A percentile compares a stretch with the other conserved stretches of the same genome.
These are phyloP conservation scores for Boletus reticuloceps DNA, from an alignment of 768 basidiomycete species.

Conservation along the genomic window DNA sequence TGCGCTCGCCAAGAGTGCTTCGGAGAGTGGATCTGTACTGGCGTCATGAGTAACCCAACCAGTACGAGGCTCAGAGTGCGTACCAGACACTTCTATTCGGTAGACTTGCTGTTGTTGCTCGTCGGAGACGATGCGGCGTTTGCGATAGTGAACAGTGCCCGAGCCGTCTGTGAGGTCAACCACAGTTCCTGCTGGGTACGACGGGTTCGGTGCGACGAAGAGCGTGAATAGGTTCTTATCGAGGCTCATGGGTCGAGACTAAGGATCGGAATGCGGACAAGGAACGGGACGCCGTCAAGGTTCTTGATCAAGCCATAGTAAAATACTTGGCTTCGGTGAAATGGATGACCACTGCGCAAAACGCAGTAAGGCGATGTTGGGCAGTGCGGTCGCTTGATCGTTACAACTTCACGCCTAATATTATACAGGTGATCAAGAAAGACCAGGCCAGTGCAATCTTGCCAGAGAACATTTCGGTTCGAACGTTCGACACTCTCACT, in stretches of 20 bases:
- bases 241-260: slow-evolving; percentile 56
- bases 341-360: neutral
- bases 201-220: slow-evolving; percentile 54
- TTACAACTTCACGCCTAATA: too few species aligned
- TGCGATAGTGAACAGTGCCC: slow-evolving; percentile 68
- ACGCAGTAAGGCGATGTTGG: neutral
- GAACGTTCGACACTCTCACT: too few species aligned
- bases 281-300: too few species aligned
- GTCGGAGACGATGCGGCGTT: slow-evolving; percentile 51
- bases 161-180: slow-evolving; percentile 68
- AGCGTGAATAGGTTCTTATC: slow-evolving; percentile 88
- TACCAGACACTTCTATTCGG: slow-evolving; percentile 67
- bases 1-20: slow-evolving; percentile 67
- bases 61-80: neutral
- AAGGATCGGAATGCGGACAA: neutral
- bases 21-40: slow-evolving; percentile 67
- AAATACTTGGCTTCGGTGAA: too few species aligned
- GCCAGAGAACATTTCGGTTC: too few species aligned
- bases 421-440: too few species aligned
- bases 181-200: slow-evolving; percentile 48
- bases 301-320: too few species aligned
- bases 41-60: neutral
- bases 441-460: too few species aligned
- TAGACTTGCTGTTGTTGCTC: slow-evolving; percentile 43
- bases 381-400: too few species aligned